Conservation (phyloP, 495 filamentous ascomycete species). For the Penicillium simplicissimum region DNA sequence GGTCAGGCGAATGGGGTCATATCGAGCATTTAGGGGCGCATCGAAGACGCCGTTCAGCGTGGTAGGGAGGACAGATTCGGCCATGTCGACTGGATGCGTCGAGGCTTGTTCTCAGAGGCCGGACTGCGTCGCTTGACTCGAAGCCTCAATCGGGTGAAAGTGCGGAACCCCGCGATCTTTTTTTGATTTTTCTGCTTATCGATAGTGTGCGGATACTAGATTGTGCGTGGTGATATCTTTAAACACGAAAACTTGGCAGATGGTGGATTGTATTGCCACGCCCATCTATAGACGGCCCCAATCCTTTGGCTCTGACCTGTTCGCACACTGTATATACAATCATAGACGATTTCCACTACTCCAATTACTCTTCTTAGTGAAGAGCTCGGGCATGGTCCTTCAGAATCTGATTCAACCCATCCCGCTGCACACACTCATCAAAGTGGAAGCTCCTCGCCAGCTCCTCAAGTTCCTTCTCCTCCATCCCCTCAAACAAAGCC, state of each 20-base stretch:
- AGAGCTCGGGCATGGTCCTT: slow-evolving; percentile 35
- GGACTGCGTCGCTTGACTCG: slow-evolving; percentile 5
- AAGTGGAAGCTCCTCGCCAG: slow-evolving; percentile 57
- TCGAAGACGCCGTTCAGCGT: slow-evolving; percentile 41
- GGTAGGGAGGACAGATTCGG: slow-evolving; percentile 30
- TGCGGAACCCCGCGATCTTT: slow-evolving; percentile 36
- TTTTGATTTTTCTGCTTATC: slow-evolving; percentile 36
- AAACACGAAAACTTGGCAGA: background rate
- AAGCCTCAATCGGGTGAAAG: slow-evolving; percentile 17
- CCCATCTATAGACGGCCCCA: background rate
- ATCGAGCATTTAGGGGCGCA: slow-evolving; percentile 31
- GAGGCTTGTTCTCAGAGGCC: background rate
- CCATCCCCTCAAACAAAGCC: slow-evolving; percentile 55
- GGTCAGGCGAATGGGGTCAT: slow-evolving; percentile 40
- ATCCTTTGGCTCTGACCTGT: background rate
- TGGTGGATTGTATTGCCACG: slow-evolving; percentile 18
- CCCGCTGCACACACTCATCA: slow-evolving; percentile 56
- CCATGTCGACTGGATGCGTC: slow-evolving; percentile 27
- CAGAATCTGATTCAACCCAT: slow-evolving; percentile 58
- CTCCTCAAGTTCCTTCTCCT: slow-evolving; percentile 53
- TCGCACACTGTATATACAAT: too few species aligned
- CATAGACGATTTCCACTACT: background rate
- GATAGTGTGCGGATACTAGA: slow-evolving; percentile 29
- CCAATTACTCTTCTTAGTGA: background rate
- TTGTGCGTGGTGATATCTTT: slow-evolving; percentile 16